Evolutionary conservation across 306 rosid genomes (phyloP).

Genomic region (Quercus rubra): DNA sequence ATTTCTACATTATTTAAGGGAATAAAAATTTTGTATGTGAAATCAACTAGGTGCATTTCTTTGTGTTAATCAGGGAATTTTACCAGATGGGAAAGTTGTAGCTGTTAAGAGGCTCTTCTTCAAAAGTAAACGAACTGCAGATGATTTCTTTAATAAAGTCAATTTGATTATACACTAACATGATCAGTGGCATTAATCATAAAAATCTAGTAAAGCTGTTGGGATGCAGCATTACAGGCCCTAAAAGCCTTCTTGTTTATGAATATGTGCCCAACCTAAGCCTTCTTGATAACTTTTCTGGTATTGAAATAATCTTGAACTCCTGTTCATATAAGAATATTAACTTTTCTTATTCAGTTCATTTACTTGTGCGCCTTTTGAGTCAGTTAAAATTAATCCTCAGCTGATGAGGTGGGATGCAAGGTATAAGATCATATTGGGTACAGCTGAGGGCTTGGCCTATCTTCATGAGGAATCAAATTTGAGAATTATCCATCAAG

Average conservation of each 20-base stretch:
- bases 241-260: constrained; percentile 72
- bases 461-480: constrained; percentile 63
- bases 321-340: background rate
- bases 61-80: constrained; percentile 25
- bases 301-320: constrained; percentile 19
- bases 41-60: background rate
- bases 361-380: background rate
- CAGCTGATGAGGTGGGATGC: constrained; percentile 29
- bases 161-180: too few species aligned
- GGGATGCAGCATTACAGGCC: constrained; percentile 79
- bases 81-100: constrained; percentile 30
- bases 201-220: constrained; percentile 51
- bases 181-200: constrained; percentile 33
- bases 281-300: constrained; percentile 51
- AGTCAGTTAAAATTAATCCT: constrained; percentile 12
- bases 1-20: background rate
- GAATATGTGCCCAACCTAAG: constrained; percentile 65
- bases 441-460: constrained; percentile 63
- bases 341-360: background rate
- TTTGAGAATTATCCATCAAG: constrained; percentile 63
- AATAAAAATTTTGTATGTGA: background rate
- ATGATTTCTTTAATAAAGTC: constrained; percentile 45
- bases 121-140: constrained; percentile 44
- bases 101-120: constrained; percentile 58
- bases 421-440: constrained; percentile 31